These are phyloP conservation scores for Crepidotus variabilis DNA, from an alignment of 768 basidiomycete species.

Conservation along the genomic window DNA sequence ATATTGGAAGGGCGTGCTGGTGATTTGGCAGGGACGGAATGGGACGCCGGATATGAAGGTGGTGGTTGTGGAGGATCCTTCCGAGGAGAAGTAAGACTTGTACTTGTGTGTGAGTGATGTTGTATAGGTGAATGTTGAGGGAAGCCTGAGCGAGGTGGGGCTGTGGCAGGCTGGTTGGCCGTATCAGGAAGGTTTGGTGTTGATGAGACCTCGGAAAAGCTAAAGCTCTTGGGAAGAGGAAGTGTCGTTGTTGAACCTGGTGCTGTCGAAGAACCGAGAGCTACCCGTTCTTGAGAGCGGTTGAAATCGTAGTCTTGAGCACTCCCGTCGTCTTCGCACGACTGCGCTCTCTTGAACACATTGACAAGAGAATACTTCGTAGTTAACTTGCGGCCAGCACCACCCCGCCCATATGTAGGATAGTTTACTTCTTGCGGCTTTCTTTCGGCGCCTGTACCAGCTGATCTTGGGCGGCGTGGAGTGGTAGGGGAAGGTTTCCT, in stretches of 20 bases:
- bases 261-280: conserved; percentile 9
- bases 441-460: conserved; percentile 61
- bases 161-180: conserved; percentile 14
- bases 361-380: conserved; percentile 75
- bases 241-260: conserved; percentile 20
- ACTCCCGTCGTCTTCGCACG: conserved; percentile 14
- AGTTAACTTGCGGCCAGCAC: conserved; percentile 42
- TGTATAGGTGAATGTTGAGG: conserved; percentile 17
- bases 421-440: conserved; percentile 16
- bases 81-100: no score
- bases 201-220: no score
- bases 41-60: conserved; percentile 10
- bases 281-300: not conserved
- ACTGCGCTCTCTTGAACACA: conserved; percentile 63
- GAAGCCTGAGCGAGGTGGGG: conserved; percentile 31
- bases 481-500: conserved; percentile 25
- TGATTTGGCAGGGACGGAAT: conserved; percentile 18
- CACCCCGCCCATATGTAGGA: conserved; percentile 29
- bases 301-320: conserved; percentile 2
- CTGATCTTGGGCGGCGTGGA: conserved; percentile 59
- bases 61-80: not conserved
- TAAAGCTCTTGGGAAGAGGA: conserved; percentile 18
- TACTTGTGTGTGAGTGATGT: not conserved
- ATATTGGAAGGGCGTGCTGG: conserved; percentile 19
- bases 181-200: conserved; percentile 15